Evolutionary conservation across 2,329 filamentous ascomycete species (phyloP).

Genomic region (Diaporthe sp.): DNA sequence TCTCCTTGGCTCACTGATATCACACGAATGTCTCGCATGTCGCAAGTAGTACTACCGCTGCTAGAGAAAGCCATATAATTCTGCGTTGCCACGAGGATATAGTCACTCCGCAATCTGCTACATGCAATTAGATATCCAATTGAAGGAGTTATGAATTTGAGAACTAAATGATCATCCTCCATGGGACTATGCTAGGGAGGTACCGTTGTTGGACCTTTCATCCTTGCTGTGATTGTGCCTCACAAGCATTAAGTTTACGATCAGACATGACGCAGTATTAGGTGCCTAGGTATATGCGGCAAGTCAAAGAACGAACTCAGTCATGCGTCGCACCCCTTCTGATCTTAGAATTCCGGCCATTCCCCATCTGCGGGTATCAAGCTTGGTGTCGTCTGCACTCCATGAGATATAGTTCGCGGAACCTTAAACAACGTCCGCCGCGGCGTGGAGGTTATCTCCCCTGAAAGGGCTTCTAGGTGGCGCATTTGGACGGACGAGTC

Average conservation of each 20-base stretch:
- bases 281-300: neutral
- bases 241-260: neutral
- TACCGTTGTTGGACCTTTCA: neutral
- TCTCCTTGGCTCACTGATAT: no score
- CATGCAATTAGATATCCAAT: no score
- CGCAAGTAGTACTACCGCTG: no score
- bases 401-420: neutral
- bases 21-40: no score
- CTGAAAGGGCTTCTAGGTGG: neutral
- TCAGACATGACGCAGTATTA: neutral
- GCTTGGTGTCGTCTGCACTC: neutral
- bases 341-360: neutral
- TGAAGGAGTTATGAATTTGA: no score
- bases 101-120: no score
- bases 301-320: neutral
- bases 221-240: neutral
- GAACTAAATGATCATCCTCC: no score
- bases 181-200: no score
- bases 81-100: no score
- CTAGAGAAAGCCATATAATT: no score
- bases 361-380: neutral
- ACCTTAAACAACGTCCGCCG: neutral
- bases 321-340: neutral
- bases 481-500: neutral
- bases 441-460: neutral